phyloP scores from a whole-genome alignment of 1,139 yeast genomes.

The Candida sanyaensis region DNA sequence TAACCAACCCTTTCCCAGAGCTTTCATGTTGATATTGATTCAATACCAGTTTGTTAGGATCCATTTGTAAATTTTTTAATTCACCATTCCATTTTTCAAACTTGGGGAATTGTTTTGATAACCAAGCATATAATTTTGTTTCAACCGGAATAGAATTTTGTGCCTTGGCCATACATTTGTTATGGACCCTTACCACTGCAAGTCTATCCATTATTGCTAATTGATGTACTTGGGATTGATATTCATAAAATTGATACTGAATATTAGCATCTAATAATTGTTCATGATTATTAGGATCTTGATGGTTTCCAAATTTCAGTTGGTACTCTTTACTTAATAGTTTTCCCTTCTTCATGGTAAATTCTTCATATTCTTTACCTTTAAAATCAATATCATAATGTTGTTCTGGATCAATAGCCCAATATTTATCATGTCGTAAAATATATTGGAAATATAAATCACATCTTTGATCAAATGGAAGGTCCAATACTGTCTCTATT shows the following conservation, averaged over 20 bases:
- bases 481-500: neutral
- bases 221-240: constrained; percentile 18
- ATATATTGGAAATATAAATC: neutral
- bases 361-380: neutral
- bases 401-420: neutral
- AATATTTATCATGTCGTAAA: neutral
- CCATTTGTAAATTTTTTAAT: constrained; percentile 15
- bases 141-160: constrained; percentile 31
- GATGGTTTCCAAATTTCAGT: neutral
- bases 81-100: constrained; percentile 51
- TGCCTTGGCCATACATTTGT: constrained; percentile 26
- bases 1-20: constrained; percentile 53
- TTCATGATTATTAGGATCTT: neutral
- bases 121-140: constrained; percentile 46
- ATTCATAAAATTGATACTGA: neutral
- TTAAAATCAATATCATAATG: neutral
- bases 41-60: constrained; percentile 26
- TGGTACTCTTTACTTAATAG: neutral
- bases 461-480: neutral
- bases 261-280: neutral
- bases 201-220: constrained; percentile 36
- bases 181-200: constrained; percentile 39
- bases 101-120: constrained; percentile 40
- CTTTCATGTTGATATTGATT: constrained; percentile 35
- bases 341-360: neutral